Base-by-base conservation (phyloP, 1,139 yeast genomes). In the Taphrina flavorubra region DNA sequence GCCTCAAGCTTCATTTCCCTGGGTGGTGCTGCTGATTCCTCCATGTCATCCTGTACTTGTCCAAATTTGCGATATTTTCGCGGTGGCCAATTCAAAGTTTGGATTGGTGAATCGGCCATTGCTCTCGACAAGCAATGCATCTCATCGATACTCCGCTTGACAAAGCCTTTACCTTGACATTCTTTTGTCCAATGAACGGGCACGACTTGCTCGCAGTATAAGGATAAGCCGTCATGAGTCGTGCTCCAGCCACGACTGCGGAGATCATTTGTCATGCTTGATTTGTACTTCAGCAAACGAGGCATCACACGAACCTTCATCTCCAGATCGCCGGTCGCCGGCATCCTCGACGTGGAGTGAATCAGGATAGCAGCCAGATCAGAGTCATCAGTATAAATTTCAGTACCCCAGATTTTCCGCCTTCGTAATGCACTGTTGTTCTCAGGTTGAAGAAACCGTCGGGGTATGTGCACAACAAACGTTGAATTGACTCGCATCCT, bases 341-440 rank as follows among this genome's bases (percentile, higher is more conserved):
- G 80, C 34, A 90, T 81, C 37, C 87, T 80, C 14, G 59, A 16
- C 2, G 51, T 44, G 16, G 68, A 39, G 75, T 94, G 98, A 71
- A 86, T 84, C 70, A 92, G 79, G 0, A 87, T 89, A 1, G 90
- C 82, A 55, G 94, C 83, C 3, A 92, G 80, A 76, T 94, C 97
- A 0, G 96, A 89, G 78, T 94, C 99, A 77, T 94, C 98, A 0
- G 97, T 90, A 77, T 92, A 94, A 1, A 94, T 81, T 66, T 88
- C 92, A 0, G 97, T 90, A 1, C 99, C 99, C 98, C 98, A 94
- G 1, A 92, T 75, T 68, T 85, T 84, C 55, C 96, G 80, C 76
- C 37, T 49, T 18, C 51, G 44, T 14, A 67, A 47, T 6, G 63
- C 60, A n/a, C 56, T 40, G 44, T 67, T 67, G 36, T 67, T 40